Conservation (phyloP, 805 yeast genomes). For the Candida coquimbonensis region DNA sequence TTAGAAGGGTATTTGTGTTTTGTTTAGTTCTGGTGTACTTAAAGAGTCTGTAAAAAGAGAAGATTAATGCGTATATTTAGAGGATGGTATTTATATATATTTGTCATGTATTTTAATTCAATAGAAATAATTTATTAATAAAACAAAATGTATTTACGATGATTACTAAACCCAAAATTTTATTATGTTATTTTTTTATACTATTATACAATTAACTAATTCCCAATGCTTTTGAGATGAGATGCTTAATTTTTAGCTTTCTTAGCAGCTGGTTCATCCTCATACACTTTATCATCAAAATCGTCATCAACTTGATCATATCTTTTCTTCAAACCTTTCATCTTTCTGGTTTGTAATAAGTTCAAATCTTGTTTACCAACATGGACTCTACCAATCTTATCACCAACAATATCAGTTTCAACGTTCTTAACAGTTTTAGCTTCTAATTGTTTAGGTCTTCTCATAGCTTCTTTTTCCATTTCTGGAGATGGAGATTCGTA, state of each 20-base stretch:
- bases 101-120: background rate
- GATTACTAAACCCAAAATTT: background rate
- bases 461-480: conserved; percentile 81
- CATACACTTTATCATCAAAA: conserved; percentile 46
- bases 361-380: conserved; percentile 91
- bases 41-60: background rate
- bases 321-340: conserved; percentile 91
- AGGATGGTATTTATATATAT: background rate
- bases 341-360: conserved; percentile 91
- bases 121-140: background rate
- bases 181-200: background rate
- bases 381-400: conserved; percentile 92
- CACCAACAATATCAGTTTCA: conserved; percentile 84
- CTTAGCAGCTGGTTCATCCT: conserved; percentile 29
- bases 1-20: too few species aligned
- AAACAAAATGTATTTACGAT: background rate
- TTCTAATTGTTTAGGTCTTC: conserved; percentile 73
- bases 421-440: conserved; percentile 85
- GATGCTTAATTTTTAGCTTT: conserved; percentile 14
- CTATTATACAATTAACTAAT: too few species aligned
- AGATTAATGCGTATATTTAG: background rate
- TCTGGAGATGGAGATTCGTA: conserved; percentile 77
- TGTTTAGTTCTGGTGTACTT: too few species aligned
- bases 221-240: too few species aligned
- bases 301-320: conserved; percentile 63